Evolutionary conservation across 1,284 basidiomycete species (phyloP), one percentile per base, ranked within the genome.

Genomic region (Rhizoctonia solani): DNA sequence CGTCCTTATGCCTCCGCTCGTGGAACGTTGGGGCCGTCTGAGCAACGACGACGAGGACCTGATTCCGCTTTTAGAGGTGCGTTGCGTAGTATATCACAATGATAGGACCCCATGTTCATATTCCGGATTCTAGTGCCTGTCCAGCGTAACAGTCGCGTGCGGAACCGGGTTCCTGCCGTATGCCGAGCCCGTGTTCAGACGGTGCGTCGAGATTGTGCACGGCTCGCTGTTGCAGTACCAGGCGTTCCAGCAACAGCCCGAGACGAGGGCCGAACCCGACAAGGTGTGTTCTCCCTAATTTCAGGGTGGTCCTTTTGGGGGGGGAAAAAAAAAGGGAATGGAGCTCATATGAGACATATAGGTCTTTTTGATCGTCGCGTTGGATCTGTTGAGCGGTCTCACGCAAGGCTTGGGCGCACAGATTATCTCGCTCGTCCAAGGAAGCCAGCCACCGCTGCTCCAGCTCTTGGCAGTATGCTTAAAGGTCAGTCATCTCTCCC

Each of bases 91-190:
- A 63, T 50, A 42, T 66, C 59, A 30, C 25, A n/a, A n/a, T n/a
- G n/a, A 30, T 44, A 29, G 29, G 27, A 32, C 21, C 13, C n/a
- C 11, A 16, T 23, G 21, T 41, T 23, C 21, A 37, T 34, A 61
- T 11, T 54, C 32, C 11, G 9, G n/a, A n/a, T 54, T 69, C 6
- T 75, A 98, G 93, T 99, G 97, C 77, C 84, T 99, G 53, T 96
- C 96, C 1, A 98, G 95, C 4, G 94, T 99, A 21, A 95, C 96
- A 0, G 97, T 99, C 73, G 95, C 96, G 9, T 93, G 98, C 78
- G 95, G 95, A 1, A 81, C 86, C n/a, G 86, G 93, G 0, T 99
- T 99, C 80, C 78, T 87, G 44, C 88, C 90, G 0, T 97, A 96
- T 76, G 93, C 94, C 8, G 86, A 86, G 14, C 93, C 95, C 1